Conservation (phyloP, 306 rosid species). For the Chamaecrista fasciculata region DNA sequence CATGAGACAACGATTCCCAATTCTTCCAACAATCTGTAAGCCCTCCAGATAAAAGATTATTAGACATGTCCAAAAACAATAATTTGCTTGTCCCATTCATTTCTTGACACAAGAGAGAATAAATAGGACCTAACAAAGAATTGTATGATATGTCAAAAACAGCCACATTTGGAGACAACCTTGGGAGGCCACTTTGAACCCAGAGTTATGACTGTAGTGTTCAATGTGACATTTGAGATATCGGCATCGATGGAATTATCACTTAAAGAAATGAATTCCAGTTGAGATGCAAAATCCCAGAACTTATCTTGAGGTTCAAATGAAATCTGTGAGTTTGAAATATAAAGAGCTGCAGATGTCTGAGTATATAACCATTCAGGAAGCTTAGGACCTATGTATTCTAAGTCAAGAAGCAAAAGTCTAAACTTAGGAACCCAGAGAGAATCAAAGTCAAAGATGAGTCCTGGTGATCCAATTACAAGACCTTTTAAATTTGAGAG, state of each 20-base stretch:
- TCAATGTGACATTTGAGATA: conserved; percentile 21
- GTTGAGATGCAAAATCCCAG: conserved; percentile 2
- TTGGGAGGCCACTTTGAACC: conserved; percentile 13
- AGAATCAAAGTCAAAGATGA: conserved; percentile 9
- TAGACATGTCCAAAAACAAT: conserved; percentile 11
- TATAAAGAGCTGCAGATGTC: background rate
- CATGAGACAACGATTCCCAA: background rate
- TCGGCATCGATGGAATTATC: conserved; percentile 5
- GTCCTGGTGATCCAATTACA: background rate
- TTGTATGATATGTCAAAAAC: conserved; percentile 3
- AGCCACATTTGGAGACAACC: too few species aligned
- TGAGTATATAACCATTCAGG: conserved; percentile 36
- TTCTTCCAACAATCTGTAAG: conserved; percentile 19
- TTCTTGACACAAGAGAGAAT: background rate
- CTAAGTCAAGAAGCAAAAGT: background rate
- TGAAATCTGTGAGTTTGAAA: background rate
- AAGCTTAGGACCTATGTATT: conserved; percentile 10
- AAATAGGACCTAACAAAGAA: conserved; percentile 23
- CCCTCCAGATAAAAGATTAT: conserved; percentile 16
- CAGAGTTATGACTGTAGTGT: background rate
- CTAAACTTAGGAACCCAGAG: conserved; percentile 26
- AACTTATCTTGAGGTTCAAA: conserved; percentile 28
- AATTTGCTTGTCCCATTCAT: background rate
- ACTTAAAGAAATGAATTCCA: background rate
- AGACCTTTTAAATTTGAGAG: background rate